Evolutionary conservation across 1,284 basidiomycete species (phyloP).

Genomic region (Papiliotrema terrestris): DNA sequence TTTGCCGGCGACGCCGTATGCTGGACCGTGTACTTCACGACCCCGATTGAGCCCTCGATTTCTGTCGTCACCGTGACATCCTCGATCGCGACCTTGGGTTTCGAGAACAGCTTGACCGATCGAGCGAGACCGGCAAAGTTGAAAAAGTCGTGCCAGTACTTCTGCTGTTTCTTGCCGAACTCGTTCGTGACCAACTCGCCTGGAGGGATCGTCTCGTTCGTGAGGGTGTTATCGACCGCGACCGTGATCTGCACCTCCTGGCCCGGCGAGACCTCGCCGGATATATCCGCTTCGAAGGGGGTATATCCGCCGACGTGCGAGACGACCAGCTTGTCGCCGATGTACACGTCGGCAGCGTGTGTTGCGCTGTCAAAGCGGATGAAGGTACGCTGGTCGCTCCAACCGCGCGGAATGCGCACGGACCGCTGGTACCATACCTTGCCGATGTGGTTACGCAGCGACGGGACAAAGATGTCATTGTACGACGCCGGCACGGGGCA

Average conservation of each 20-base stretch:
- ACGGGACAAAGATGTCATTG: conserved; percentile 32
- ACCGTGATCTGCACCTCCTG: conserved; percentile 19
- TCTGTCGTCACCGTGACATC: conserved; percentile 24
- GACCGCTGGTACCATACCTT: conserved; percentile 28
- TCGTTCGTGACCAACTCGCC: conserved; percentile 12
- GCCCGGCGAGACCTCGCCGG: conserved; percentile 13
- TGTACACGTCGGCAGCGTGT: conserved; percentile 24
- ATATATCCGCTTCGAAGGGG: conserved; percentile 26
- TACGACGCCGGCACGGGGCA: conserved; percentile 30
- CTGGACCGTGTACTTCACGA: conserved; percentile 15
- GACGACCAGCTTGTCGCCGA: conserved; percentile 17
- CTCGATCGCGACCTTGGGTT: conserved; percentile 11
- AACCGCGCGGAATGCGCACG: conserved; percentile 17
- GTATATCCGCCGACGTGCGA: conserved; percentile 24
- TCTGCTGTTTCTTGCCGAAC: conserved; percentile 14
- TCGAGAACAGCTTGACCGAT: conserved; percentile 18
- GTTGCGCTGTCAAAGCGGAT: conserved; percentile 22
- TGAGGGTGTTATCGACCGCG: conserved; percentile 24
- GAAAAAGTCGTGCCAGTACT: conserved; percentile 30
- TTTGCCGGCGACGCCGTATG: background rate
- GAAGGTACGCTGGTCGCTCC: conserved; percentile 15
- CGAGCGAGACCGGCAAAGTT: conserved; percentile 27
- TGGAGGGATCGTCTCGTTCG: conserved; percentile 23
- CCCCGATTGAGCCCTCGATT: conserved; percentile 11
- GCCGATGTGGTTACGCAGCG: conserved; percentile 31